phyloP scores from a whole-genome alignment of 2,329 filamentous ascomycete genomes.

The Emydomyces testavorans region DNA sequence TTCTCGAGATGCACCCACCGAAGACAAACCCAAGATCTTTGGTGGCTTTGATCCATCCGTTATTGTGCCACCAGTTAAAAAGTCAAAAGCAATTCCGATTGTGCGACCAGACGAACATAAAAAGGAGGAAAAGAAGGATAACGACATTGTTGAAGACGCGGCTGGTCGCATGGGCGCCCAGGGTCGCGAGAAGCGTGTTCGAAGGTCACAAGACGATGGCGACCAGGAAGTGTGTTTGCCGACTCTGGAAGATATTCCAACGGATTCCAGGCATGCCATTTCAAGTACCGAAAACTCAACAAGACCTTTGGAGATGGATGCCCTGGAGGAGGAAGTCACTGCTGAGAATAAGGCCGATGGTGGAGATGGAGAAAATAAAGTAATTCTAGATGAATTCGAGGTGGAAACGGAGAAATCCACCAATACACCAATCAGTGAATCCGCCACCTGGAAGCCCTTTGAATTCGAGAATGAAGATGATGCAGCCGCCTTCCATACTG shows the following conservation, averaged over 20 bases:
- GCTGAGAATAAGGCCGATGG: not conserved
- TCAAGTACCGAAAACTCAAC: not conserved
- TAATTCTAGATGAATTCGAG: slow-evolving; percentile 28
- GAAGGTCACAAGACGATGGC: slow-evolving; percentile 52
- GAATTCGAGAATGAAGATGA: slow-evolving; percentile 44
- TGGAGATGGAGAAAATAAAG: not conserved
- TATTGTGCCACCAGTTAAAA: slow-evolving; percentile 54
- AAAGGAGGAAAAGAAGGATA: slow-evolving; percentile 32
- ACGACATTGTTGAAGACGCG: slow-evolving; percentile 42
- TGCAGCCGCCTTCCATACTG: slow-evolving; percentile 41
- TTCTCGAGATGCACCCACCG: slow-evolving; percentile 4
- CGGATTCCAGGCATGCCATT: slow-evolving; percentile 20
- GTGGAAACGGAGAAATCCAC: slow-evolving; percentile 22
- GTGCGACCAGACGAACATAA: slow-evolving; percentile 49
- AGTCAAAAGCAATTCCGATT: slow-evolving; percentile 76
- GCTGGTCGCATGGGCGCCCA: slow-evolving; percentile 54
- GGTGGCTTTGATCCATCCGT: slow-evolving; percentile 54
- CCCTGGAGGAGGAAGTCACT: not conserved
- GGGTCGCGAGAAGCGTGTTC: slow-evolving; percentile 63
- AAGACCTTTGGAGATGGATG: not conserved
- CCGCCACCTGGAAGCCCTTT: slow-evolving; percentile 47
- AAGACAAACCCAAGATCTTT: slow-evolving; percentile 46
- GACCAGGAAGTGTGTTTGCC: slow-evolving; percentile 69
- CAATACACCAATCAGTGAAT: slow-evolving; percentile 27
- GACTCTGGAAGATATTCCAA: slow-evolving; percentile 19